Conservation (phyloP, 257 asterid genomes). For the Nicotiana obtusifolia region DNA sequence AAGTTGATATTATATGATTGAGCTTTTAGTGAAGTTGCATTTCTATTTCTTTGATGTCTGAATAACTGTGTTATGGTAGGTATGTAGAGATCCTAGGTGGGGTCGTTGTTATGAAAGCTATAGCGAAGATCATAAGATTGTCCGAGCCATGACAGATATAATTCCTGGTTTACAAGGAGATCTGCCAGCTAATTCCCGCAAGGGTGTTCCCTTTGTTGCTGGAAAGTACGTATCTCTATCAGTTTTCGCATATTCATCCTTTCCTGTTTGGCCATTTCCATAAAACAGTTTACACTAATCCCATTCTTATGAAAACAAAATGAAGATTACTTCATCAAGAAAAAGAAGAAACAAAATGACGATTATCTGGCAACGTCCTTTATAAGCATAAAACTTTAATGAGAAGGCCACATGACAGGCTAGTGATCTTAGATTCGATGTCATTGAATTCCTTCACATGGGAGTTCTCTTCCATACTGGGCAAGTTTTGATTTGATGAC, state of each 20-base stretch:
- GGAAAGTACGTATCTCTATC: constrained; percentile 22
- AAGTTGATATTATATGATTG: not conserved
- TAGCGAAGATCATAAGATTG: constrained; percentile 31
- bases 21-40: not conserved
- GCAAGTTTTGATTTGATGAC: not conserved
- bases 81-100: constrained; percentile 33
- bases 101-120: constrained; percentile 41
- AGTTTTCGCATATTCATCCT: not conserved
- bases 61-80: not conserved
- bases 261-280: not conserved
- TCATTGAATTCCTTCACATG: constrained; percentile 4
- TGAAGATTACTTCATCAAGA: not conserved
- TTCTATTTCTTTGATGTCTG: not conserved
- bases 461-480: not conserved
- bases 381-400: not conserved
- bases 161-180: constrained; percentile 37
- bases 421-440: not conserved
- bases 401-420: not conserved
- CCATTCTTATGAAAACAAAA: not conserved
- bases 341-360: not conserved
- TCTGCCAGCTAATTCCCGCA: constrained; percentile 14
- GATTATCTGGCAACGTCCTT: not conserved
- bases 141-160: constrained; percentile 23
- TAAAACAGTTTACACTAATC: not conserved
- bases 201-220: constrained; percentile 23